A percentile compares a stretch with the other conserved stretches of the same genome.
phyloP scores from a whole-genome alignment of 2,329 filamentous ascomycete species.

The Phyllosticta paracitricarpa region DNA sequence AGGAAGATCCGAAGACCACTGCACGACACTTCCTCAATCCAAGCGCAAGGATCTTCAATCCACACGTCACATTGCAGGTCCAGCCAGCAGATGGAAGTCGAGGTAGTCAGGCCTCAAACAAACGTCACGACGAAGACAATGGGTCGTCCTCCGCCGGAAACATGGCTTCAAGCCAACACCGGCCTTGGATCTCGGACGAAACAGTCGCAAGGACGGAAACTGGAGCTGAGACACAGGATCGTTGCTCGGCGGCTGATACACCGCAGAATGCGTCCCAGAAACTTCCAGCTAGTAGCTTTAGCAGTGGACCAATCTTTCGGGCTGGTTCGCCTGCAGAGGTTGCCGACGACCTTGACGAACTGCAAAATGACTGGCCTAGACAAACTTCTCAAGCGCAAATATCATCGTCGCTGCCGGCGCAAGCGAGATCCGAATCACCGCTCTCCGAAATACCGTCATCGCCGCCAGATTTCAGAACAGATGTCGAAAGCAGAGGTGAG shows the following conservation, averaged over 20 bases:
- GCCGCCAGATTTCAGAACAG: neutral
- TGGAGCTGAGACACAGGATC: neutral
- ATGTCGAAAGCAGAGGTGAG: neutral
- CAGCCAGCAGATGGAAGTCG: neutral
- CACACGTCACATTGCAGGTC: neutral
- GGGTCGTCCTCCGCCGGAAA: neutral
- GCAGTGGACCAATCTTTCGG: neutral
- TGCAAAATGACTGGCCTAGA: constrained; percentile 3
- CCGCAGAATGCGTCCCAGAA: neutral
- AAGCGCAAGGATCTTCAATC: neutral
- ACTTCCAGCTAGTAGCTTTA: neutral
- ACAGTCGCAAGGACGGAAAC: neutral
- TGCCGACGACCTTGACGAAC: constrained; percentile 1
- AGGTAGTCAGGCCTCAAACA: neutral
- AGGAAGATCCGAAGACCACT: neutral
- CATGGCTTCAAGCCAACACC: neutral
- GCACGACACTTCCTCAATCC: neutral
- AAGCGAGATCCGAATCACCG: constrained; percentile 1
- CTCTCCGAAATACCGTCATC: neutral
- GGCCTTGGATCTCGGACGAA: neutral
- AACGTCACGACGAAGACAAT: neutral
- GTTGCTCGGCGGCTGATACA: neutral
- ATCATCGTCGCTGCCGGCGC: neutral
- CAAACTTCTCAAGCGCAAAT: neutral
- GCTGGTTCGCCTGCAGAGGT: neutral